Base-by-base conservation (phyloP, 352 stramenopile genomes). In the Halophytophthora polymorphica region DNA sequence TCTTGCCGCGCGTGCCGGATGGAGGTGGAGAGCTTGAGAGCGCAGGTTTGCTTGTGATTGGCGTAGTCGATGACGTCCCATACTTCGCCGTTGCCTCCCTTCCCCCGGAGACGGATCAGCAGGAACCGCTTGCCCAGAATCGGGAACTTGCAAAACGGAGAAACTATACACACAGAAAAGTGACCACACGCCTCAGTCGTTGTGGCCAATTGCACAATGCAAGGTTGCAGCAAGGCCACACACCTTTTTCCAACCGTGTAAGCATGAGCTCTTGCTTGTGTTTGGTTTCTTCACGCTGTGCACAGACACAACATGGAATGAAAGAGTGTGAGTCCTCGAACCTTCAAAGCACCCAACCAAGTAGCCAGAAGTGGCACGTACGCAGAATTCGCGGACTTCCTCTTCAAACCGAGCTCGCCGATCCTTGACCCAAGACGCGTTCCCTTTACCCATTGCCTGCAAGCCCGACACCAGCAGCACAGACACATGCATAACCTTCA, bases 241-340 rank as follows among this genome's bases (percentile, higher is more conserved):
- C 61, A 84, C 73, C 66, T 38, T 87, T 91, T 58, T 91, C 77
- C 18, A 89, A 64, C 12, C 77, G 75, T 1, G 74, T 71, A 33
- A 89, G 74, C 71, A 86, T 87, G 31, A 86, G 35, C 50, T 85
- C 77, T 53, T 89, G 81, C 59, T 86, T 91, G 69, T 91, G 73
- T 36, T 71, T 71, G 22, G 67, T 87, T 66, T 91, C 81, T 40
- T 89, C 73, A 11, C 70, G 63, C 81, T 91, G 37, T 14, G 7
- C 8, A 46, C 11, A 51, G 12, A 54, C 52, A 48, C 21, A 46
- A 59, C 25, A 45, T 49, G 15, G 33, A 19, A 43, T 40, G 41
- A 25, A 53, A 45, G 35, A 15, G 49, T 70, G 40, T 63, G 29
- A 23, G 43, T 50, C 18, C n/a, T 56, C 23, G 31, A 42, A 29